Evolutionary conservation across 2,329 filamentous ascomycete species (phyloP).

Genomic region (Colletotrichum euphorbiae): DNA sequence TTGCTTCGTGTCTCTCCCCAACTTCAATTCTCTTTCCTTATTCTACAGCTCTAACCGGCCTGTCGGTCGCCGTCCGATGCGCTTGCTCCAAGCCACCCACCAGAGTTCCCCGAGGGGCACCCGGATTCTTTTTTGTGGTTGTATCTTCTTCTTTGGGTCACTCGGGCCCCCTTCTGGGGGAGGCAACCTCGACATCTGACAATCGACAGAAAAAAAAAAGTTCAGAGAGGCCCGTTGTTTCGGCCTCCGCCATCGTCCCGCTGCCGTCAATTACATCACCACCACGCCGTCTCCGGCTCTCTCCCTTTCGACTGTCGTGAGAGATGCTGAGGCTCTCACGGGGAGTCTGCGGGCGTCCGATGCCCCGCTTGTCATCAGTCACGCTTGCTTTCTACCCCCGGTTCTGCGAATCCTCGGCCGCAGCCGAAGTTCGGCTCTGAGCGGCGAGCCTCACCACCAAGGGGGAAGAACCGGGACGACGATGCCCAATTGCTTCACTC

Average conservation of each 20-base stretch:
- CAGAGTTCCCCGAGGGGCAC: slow-evolving; percentile 29
- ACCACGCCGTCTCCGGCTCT: background rate
- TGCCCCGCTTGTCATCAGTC: slow-evolving; percentile 4
- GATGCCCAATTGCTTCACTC: slow-evolving; percentile 15
- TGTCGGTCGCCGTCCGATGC: slow-evolving; percentile 36
- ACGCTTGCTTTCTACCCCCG: background rate
- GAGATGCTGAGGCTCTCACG: slow-evolving; percentile 22
- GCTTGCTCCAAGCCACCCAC: slow-evolving; percentile 11
- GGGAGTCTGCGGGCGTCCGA: background rate
- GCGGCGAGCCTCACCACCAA: slow-evolving; percentile 2
- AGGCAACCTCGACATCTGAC: background rate
- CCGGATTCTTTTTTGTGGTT: slow-evolving; percentile 11
- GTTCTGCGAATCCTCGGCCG: background rate
- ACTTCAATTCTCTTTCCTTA: slow-evolving; percentile 12
- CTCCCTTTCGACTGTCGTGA: slow-evolving; percentile 7
- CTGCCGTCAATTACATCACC: slow-evolving; percentile 12
- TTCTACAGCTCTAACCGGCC: slow-evolving; percentile 32
- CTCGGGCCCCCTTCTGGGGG: slow-evolving; percentile 26
- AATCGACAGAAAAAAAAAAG: background rate
- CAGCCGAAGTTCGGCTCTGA: slow-evolving; percentile 3
- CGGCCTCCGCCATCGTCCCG: slow-evolving; percentile 19
- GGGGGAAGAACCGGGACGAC: slow-evolving; percentile 1
- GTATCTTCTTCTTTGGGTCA: slow-evolving; percentile 19
- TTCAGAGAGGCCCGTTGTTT: slow-evolving; percentile 9
- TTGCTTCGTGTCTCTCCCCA: slow-evolving; percentile 3